A percentile compares a stretch with the other conserved stretches of the same genome.
phyloP scores from a whole-genome alignment of 768 basidiomycete species.

The Xerocomellus dryophilus region DNA sequence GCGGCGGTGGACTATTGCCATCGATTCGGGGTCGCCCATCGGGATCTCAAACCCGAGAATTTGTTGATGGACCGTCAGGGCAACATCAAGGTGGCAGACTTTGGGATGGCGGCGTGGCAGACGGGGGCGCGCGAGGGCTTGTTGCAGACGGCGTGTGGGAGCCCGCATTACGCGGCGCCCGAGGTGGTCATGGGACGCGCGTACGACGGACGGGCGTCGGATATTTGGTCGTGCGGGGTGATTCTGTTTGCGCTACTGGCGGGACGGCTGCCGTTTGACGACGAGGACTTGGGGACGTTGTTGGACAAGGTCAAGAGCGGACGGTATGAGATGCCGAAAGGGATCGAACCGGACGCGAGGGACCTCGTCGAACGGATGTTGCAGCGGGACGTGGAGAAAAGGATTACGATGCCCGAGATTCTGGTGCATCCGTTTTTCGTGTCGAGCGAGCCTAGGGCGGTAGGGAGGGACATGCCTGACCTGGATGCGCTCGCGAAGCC shows the following conservation, averaged over 20 bases:
- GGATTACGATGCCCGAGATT: constrained; percentile 84
- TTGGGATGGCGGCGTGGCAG: constrained; percentile 97
- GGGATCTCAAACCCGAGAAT: constrained; percentile 95
- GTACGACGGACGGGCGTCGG: constrained; percentile 84
- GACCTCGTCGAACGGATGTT: constrained; percentile 83
- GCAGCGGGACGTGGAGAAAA: constrained; percentile 62
- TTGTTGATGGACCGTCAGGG: constrained; percentile 77
- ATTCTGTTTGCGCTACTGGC: constrained; percentile 88
- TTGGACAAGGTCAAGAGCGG: constrained; percentile 78
- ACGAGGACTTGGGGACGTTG: constrained; percentile 75
- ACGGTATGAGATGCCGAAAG: constrained; percentile 67
- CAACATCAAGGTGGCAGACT: constrained; percentile 94
- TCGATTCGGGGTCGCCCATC: constrained; percentile 90
- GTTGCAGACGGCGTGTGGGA: constrained; percentile 86
- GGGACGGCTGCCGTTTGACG: constrained; percentile 89
- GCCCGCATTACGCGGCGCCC: constrained; percentile 92
- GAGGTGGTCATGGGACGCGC: constrained; percentile 81
- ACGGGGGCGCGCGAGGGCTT: constrained; percentile 50
- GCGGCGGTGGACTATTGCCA: constrained; percentile 90
- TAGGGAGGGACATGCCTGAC: constrained; percentile 47
- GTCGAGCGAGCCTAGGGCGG: constrained; percentile 47
- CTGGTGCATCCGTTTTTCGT: constrained; percentile 76
- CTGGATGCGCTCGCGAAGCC: constrained; percentile 70
- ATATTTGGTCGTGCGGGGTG: constrained; percentile 97
- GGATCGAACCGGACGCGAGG: constrained; percentile 66